A percentile compares a stretch with the other conserved stretches of the same genome.
phyloP scores from a whole-genome alignment of 495 filamentous ascomycete genomes.

The Podospora comata region DNA sequence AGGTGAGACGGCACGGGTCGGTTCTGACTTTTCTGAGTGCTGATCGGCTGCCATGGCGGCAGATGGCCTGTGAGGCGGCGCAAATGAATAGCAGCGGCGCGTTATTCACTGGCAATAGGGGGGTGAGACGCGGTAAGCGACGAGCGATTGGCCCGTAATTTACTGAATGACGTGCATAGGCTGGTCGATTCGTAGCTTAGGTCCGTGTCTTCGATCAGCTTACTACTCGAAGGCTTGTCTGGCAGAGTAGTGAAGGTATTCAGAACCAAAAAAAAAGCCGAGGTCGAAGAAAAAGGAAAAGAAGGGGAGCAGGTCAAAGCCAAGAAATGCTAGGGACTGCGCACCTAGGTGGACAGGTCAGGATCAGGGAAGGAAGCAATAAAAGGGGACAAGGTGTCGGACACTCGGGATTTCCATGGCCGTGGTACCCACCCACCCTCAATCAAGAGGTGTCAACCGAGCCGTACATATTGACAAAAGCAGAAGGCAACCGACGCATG shows the following conservation, averaged over 20 bases:
- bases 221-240: no score
- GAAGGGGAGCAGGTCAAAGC: not conserved
- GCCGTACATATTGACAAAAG: not conserved
- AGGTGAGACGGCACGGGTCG: not conserved
- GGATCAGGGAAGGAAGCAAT: not conserved
- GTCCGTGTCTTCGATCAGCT: no score
- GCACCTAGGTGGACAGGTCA: not conserved
- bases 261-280: not conserved
- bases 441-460: not conserved
- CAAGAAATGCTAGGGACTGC: not conserved
- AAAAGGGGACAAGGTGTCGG: not conserved
- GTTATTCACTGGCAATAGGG: not conserved
- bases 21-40: not conserved
- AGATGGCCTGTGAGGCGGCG: not conserved
- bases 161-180: not conserved
- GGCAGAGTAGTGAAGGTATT: not conserved
- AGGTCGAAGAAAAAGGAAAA: not conserved
- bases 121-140: not conserved
- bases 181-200: not conserved
- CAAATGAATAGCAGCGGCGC: not conserved
- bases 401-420: not conserved
- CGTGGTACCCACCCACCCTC: not conserved
- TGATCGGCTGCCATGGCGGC: not conserved
- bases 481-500: not conserved
- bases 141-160: not conserved